Conservation (phyloP, 164 flowering plant genomes). For the Dillenia suffruticosa region DNA sequence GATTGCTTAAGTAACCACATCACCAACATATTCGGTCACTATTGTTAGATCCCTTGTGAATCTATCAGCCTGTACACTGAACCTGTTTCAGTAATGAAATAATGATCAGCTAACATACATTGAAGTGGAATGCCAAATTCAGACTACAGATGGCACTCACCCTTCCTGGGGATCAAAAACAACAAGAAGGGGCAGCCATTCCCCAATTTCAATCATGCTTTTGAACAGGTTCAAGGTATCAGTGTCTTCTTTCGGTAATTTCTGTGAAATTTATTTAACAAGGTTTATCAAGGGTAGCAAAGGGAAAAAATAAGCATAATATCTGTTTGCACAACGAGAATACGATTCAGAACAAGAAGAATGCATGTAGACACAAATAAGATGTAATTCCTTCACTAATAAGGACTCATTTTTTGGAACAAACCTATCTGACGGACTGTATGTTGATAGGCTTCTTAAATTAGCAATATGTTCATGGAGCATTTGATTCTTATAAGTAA, state of each 20-base stretch:
- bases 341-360: no score
- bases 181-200: conserved; percentile 92
- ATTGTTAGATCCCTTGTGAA: conserved; percentile 75
- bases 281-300: no score
- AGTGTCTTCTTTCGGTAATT: conserved; percentile 60
- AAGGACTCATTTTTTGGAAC: no score
- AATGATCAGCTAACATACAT: background rate
- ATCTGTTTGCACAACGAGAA: no score
- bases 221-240: conserved; percentile 73
- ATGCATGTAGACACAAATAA: no score
- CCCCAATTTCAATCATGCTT: conserved; percentile 78
- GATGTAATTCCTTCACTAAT: no score
- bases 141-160: conserved; percentile 26
- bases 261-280: conserved; percentile 28
- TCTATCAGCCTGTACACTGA: conserved; percentile 88
- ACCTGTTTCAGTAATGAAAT: conserved; percentile 37
- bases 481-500: no score
- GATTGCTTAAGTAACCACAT: conserved; percentile 86
- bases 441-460: no score
- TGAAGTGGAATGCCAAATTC: no score
- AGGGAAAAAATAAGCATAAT: no score
- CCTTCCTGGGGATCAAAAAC: conserved; percentile 85
- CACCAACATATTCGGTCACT: conserved; percentile 86
- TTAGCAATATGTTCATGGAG: no score
- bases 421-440: no score